Base-by-base conservation (phyloP, 2,329 filamentous ascomycete species). In the Tolypocladium ophioglossoides region DNA sequence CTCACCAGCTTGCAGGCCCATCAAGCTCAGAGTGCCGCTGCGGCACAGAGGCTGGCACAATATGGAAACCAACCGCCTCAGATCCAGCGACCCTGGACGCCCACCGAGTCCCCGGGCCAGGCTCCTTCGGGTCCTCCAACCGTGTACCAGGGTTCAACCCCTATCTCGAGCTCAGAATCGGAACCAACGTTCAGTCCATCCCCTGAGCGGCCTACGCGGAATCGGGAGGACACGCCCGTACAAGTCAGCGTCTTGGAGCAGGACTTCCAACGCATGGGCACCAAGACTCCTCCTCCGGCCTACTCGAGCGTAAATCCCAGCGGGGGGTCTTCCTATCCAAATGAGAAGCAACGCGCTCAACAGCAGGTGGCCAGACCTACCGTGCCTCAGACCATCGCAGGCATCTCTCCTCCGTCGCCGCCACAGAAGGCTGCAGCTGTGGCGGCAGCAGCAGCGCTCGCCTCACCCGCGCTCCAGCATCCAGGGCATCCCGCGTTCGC, bases 41-140 rank as follows among this genome's bases (percentile, higher is more conserved):
- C 91, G 20, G 79, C 89, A 32, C 89, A 94, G 67, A 80, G 91
- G 61, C 74, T 87, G 57, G 87, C 89, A 39, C 89, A 94, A 56
- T 96, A 96, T 67, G 80, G 78, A 24, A 67, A 67, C 51, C 69
- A 71, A 46, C 58, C 61, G n/a, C 69, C 69, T 34, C 59, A 60
- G 10, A 60, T 62, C 30, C 70, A 68, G 54, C 64, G 92, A 50
- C 91, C 91, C 34, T 97, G 92, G 94, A 97, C 92, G 11, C 94
- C 94, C 1, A 97, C 94, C 3, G 94, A 99, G 68, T 80, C 85
- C 55, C 91, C 91, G 1, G 91, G 90, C 35, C 86, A 85, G 57
- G 86, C 91, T 52, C 89, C 90, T 6, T 90, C 96, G 72, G 91
- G 91, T 0, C 91, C 91, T 34, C 91, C 92, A 1, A 91, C 88